These are phyloP conservation scores for Protomyces inouyei DNA, from an alignment of 1,139 yeast genomes.

Conservation along the genomic window DNA sequence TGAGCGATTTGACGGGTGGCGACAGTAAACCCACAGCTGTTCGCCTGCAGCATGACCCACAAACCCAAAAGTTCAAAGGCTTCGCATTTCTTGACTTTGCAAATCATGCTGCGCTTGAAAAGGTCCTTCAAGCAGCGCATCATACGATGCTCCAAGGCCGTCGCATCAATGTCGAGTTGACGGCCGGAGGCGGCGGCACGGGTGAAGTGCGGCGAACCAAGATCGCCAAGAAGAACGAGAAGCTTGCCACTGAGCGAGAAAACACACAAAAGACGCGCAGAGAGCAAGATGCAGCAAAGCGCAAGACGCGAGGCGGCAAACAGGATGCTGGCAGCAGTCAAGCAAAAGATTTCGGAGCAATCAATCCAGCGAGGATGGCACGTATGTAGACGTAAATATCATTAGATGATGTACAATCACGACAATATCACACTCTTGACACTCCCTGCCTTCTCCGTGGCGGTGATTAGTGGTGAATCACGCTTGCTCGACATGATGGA, in stretches of 20 bases:
- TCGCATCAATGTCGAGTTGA: constrained; percentile 86
- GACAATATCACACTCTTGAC: not conserved
- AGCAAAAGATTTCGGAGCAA: not conserved
- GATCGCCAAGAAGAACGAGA: constrained; percentile 71
- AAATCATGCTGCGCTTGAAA: constrained; percentile 60
- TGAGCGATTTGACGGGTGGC: constrained; percentile 51
- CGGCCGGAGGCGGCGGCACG: constrained; percentile 98
- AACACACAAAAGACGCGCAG: constrained; percentile 21
- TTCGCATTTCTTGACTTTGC: constrained; percentile 90
- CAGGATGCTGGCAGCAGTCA: not conserved
- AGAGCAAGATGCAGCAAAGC: constrained; percentile 17
- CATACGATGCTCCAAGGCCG: constrained; percentile 64
- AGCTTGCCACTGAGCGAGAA: constrained; percentile 42
- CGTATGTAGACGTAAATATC: not conserved
- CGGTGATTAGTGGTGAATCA: not conserved
- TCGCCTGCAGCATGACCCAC: constrained; percentile 61
- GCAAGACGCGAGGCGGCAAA: not conserved
- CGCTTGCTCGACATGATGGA: not conserved
- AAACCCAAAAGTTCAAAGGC: constrained; percentile 44
- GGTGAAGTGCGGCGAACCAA: constrained; percentile 64
- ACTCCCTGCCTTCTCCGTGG: not conserved
- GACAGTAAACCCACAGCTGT: constrained; percentile 55
- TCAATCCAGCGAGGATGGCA: not conserved
- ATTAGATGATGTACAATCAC: not conserved
- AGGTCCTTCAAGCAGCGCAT: constrained; percentile 68